Base-by-base conservation (phyloP, 495 filamentous ascomycete genomes). In the Schizothecium vesticola region DNA sequence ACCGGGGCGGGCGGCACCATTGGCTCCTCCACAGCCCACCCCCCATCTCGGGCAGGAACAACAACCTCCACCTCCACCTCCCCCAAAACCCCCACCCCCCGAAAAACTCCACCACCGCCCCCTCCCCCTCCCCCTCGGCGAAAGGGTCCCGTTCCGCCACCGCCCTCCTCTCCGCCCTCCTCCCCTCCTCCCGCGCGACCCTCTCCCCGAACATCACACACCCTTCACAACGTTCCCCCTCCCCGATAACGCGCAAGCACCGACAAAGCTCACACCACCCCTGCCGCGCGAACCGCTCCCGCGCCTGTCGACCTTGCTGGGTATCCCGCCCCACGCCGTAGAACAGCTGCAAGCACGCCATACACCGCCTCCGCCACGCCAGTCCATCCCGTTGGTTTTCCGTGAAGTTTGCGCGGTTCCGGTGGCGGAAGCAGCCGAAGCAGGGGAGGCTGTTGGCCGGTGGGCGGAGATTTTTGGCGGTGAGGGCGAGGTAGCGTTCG, bases 281-380 rank as follows among this genome's bases (percentile, higher is more conserved):
- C 59, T 70, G 68, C 51, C 24, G 59, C 11, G 63, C 7, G 9
- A 66, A 64, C 31, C 61, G 11, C 11, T 10, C 9, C 61, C 33
- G 6, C n/a, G 3, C 61, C 9, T n/a, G 2, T 21, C 24, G 56
- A 7, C 61, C 61, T 1, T 16, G 36, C 21, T 64, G 13, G 3
- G 61, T 64, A 1, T 25, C 61, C 19, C 61, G 12, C 22, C 61
- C 61, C 0, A 21, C 8, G 22, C 61, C 61, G 25, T 64, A 64
- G n/a, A 64, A 55, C 23, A 24, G 29, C 3, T 64, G 21, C 13
- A 64, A n/a, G 12, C 61, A 64, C 6, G 13, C 10, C 23, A 22
- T 36, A 29, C 61, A 64, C 11, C 61, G 21, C 13, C 61, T 11
- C n/a, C 31, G 61, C 61, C 31, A 25, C 0, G 22, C 22, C 0